A percentile compares a stretch with the other conserved stretches of the same genome.
phyloP scores from a whole-genome alignment of 1,284 basidiomycete species.

The Gastroboletus turbinatus region DNA sequence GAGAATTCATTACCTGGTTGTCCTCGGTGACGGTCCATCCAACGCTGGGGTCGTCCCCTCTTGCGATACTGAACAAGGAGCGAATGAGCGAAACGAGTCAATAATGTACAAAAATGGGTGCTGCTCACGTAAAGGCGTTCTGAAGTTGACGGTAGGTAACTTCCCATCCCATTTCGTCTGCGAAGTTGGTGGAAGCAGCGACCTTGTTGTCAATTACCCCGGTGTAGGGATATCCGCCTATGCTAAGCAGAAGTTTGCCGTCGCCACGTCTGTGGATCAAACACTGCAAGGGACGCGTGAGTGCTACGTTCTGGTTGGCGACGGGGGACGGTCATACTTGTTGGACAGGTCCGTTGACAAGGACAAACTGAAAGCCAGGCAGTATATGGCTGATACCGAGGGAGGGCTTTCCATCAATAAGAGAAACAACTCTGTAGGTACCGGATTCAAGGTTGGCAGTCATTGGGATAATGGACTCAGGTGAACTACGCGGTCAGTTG shows the following conservation, averaged over 20 bases:
- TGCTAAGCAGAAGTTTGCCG: neutral
- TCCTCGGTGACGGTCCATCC: neutral
- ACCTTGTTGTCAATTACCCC: neutral
- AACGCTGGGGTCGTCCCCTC: accelerated
- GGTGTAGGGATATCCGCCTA: neutral
- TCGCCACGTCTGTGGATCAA: accelerated
- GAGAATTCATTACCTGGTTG: neutral
- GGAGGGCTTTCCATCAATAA: accelerated
- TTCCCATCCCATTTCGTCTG: neutral
- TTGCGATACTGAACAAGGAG: neutral
- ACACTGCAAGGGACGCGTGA: neutral
- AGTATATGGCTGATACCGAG: neutral
- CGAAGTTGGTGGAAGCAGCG: neutral
- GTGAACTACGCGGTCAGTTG: neutral
- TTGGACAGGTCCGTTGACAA: neutral
- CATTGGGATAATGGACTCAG: neutral
- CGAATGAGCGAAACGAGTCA: no score
- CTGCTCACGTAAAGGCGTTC: neutral
- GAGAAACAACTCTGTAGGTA: neutral
- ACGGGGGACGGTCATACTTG: neutral
- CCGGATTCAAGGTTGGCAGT: neutral
- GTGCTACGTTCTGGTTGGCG: neutral
- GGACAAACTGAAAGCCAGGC: neutral
- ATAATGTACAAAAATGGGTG: no score
- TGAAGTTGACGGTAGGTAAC: neutral